phyloP scores from a whole-genome alignment of 2,329 filamentous ascomycete species.

The Dendrostoma leiphaemia region DNA sequence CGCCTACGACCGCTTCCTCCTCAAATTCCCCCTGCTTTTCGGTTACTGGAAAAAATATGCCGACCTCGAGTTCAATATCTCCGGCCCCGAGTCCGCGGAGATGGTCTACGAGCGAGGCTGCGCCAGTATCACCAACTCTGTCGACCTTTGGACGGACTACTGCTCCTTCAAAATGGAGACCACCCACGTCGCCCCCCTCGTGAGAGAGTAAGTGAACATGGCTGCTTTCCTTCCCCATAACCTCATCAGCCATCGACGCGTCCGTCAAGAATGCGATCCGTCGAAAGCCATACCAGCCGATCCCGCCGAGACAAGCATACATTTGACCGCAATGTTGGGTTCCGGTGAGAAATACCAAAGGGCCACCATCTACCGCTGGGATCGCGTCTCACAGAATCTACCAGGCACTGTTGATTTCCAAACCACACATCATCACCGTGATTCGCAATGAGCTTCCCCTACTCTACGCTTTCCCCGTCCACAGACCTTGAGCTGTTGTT shows the following conservation, averaged over 20 bases:
- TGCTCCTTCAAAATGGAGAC: slow-evolving; percentile 98
- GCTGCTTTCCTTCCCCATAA: slow-evolving; percentile 65
- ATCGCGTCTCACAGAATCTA: slow-evolving; percentile 64
- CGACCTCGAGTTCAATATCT: slow-evolving; percentile 94
- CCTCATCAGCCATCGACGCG: slow-evolving; percentile 29
- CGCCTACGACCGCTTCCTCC: slow-evolving; percentile 87
- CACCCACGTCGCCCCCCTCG: slow-evolving; percentile 87
- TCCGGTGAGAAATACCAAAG: slow-evolving; percentile 72
- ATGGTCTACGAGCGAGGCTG: slow-evolving; percentile 97
- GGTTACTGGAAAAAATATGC: slow-evolving; percentile 99
- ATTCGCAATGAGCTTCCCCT: slow-evolving; percentile 35
- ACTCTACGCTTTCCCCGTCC: slow-evolving; percentile 38
- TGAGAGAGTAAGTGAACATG: slow-evolving; percentile 97
- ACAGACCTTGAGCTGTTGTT: slow-evolving; percentile 42
- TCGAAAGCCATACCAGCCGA: slow-evolving; percentile 38
- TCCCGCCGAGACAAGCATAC: slow-evolving; percentile 28
- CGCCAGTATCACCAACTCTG: slow-evolving; percentile 87
- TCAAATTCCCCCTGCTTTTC: slow-evolving; percentile 92
- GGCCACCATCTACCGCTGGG: slow-evolving; percentile 54
- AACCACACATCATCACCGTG: slow-evolving; percentile 25
- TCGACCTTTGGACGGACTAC: slow-evolving; percentile 97
- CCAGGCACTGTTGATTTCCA: slow-evolving; percentile 56
- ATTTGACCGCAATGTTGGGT: slow-evolving; percentile 27
- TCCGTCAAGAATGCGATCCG: slow-evolving; percentile 24
- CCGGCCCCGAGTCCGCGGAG: slow-evolving; percentile 93